Evolutionary conservation across 108 stramenopile species (phyloP), one percentile per base, ranked within the genome.

Genomic region (Skeletonema tropicum): DNA sequence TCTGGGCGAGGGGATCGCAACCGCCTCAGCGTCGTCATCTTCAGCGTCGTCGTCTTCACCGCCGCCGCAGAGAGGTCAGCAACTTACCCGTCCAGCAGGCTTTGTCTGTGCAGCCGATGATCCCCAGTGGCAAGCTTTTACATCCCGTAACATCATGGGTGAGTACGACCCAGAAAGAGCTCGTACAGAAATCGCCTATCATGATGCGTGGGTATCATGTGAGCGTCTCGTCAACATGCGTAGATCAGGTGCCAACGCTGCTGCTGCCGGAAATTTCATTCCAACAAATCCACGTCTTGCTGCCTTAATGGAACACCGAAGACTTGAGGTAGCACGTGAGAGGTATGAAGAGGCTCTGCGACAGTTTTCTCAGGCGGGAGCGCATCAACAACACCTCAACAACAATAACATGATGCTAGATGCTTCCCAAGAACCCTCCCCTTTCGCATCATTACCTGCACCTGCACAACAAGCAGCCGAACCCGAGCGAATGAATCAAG

Each of bases 251-350:
- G 46, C 46, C 26, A 29, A 29, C 2, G 26, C 26, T 29, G 26
- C 26, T 14, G 46, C 46, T 14, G 46, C 36, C 36, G 36, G n/a
- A 14, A 46, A 46, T 46, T 46, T 46, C 13, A 46, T 46, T 13
- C 46, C 46, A 46, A 46, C 46, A 13, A 46, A 46, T 46, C 46
- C 46, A 46, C 46, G 46, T 13, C 46, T 46, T 46, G 46, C 46
- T 46, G 13, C 46, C 46, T 46, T 46, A 13, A 14, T 46, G 46
- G 46, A 46, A 13, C 13, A 46, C 0, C 46, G n/a, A 46, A 14
- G 46, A n/a, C 13, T 46, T 46, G 46, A 46, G 46, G 14, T n/a
- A 4, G 46, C 46, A 14, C 46, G 46, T 46, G 46, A 46, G 46
- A 46, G 46, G 46, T 46, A 46, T 46, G 46, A 46, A 46, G 46